Evolutionary conservation across 495 filamentous ascomycete genomes (phyloP), one percentile per base, ranked within the genome.

Genomic region (Beverwykella pulmonaria): DNA sequence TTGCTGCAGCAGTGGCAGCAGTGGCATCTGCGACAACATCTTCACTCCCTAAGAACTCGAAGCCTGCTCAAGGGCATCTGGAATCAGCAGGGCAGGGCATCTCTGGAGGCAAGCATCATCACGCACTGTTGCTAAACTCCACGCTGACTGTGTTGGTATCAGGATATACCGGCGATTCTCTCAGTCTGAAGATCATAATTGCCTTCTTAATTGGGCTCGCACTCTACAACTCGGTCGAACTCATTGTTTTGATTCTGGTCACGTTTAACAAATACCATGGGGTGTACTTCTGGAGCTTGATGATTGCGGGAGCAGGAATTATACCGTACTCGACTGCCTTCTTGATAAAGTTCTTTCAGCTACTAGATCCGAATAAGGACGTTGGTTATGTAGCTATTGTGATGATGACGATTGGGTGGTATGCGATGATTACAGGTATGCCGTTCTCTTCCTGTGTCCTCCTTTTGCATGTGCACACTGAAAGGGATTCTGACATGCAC

Each of bases 251-350:
- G 58, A 77, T 80, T 47, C 71, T 80, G 27, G 55, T 66, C 27
- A 78, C 75, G 9, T 83, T 83, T 73, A 59, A 68, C 47, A 30
- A 74, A 71, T 72, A 65, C 53, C 26, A 44, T 12, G 73, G 73
- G 3, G 67, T 79, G 9, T 83, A 83, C 69, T 83, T 82, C 65
- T 81, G 76, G 77, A 74, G 70, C 25, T 71, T 81, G 41, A 41
- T 81, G 2, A 65, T 77, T 19, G 68, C 75, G 7, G 75, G 78
- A 1, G 77, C 82, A 67, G 87, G 86, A 39, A 77, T 88, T 20
- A 74, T 84, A 15, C 78, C 84, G 5, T 84, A 88, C 68, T 79
- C 81, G 2, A 60, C 87, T 20, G 88, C 86, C 7, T 87, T 87
- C 71, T 70, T 89, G 25, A 76, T 88, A 66, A 86, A 86, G 60